Base-by-base conservation (phyloP, 2,329 filamentous ascomycete genomes). In the Dactylella cylindrospora region DNA sequence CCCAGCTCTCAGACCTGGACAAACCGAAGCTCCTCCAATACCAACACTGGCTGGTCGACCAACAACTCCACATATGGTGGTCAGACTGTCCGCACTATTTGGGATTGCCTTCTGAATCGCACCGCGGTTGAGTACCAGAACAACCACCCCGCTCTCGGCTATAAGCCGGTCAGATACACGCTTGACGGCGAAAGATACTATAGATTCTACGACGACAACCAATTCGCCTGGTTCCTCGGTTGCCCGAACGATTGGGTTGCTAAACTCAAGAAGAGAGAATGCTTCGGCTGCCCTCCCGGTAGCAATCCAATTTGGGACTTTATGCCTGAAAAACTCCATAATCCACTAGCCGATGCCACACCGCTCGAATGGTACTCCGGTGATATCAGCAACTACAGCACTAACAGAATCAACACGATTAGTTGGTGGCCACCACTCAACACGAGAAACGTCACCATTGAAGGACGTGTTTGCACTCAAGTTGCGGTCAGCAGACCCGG, bases 291-390 rank as follows among this genome's bases (percentile, higher is more conserved):
- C 25, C 22, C 22, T 28, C 13, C 13, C 32, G 31, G 22, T 12
- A 43, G 20, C 20, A 43, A 43, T n/a, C 39, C 39, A 2, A 29
- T 43, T 19, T 29, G 23, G 39, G 39, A 43, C 19, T 43, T 43
- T 15, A 9, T 29, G 13, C n/a, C 39, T 29, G 25, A 29, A 4
- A 43, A 29, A 6, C 39, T 43, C 20, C 39, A 43, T 17, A 29
- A 43, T 29, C 39, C 39, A 6, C 25, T 43, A 9, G 10, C 39
- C 3, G 23, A 43, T 17, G 6, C 39, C 10, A 43, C n/a, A n/a
- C n/a, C n/a, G 23, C 15, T 43, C 19, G 39, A 43, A 13, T 43
- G 23, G 39, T 43, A 29, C 12, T 43, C 39, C 31, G 7, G 2
- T 1, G 39, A 43, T 43, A 43, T 43, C 25, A 43, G 31, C 22